phyloP scores from a whole-genome alignment of 805 yeast genomes.

The Zygosaccharomyces lentus region DNA sequence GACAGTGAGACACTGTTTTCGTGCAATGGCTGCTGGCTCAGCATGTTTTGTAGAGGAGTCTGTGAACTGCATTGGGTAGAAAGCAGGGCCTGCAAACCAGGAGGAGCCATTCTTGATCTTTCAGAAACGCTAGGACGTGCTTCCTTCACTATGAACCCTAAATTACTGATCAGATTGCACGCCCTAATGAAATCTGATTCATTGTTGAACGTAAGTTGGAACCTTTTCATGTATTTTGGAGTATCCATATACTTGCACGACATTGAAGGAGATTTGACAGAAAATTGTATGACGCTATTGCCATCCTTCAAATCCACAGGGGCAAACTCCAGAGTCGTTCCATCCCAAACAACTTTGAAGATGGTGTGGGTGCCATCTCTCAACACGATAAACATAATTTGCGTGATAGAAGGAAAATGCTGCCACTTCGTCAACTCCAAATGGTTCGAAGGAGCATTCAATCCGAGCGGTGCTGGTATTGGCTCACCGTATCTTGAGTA shows the following conservation, averaged over 20 bases:
- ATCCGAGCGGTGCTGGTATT: slow-evolving; percentile 25
- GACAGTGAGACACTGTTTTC: background rate
- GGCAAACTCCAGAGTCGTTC: slow-evolving; percentile 5
- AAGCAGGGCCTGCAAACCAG: background rate
- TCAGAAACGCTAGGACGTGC: slow-evolving; percentile 10
- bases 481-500: slow-evolving; percentile 22
- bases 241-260: slow-evolving; percentile 28
- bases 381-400: slow-evolving; percentile 7
- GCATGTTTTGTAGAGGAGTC: slow-evolving; percentile 1
- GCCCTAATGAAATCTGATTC: slow-evolving; percentile 14
- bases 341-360: slow-evolving; percentile 6
- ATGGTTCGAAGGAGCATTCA: slow-evolving; percentile 12
- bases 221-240: slow-evolving; percentile 18
- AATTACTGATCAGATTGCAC: slow-evolving; percentile 1
- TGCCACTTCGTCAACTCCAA: slow-evolving; percentile 20
- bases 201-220: slow-evolving; percentile 24
- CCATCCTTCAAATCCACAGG: slow-evolving; percentile 2
- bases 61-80: background rate
- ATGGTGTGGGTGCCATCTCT: background rate
- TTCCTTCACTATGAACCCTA: slow-evolving; percentile 15
- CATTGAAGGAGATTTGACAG: slow-evolving; percentile 25
- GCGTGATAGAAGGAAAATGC: slow-evolving; percentile 15
- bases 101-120: background rate
- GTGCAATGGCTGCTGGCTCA: background rate
- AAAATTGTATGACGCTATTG: slow-evolving; percentile 21